These are phyloP conservation scores for Aspergillus sp. DNA, from an alignment of 2,329 filamentous ascomycete species.

Conservation along the genomic window DNA sequence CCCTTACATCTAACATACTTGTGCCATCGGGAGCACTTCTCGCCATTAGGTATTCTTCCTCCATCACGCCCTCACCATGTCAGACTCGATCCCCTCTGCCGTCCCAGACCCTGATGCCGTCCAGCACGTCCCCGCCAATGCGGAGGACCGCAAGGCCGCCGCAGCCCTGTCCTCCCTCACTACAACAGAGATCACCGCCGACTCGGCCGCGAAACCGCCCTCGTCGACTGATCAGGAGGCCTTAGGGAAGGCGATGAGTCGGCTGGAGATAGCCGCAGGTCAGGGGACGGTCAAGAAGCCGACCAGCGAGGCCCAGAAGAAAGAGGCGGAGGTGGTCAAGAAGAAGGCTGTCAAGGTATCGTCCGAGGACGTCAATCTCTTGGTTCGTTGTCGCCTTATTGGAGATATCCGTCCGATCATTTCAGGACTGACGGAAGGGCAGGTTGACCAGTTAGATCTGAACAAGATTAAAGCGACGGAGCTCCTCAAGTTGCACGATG, in stretches of 20 bases:
- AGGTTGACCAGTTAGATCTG: conserved; percentile 48
- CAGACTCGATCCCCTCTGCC: conserved; percentile 42
- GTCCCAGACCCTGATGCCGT: conserved; percentile 33
- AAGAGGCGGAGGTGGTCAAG: conserved; percentile 31
- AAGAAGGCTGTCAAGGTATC: conserved; percentile 47
- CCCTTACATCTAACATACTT: neutral
- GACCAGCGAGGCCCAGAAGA: conserved; percentile 25
- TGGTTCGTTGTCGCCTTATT: conserved; percentile 36
- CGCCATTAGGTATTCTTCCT: neutral
- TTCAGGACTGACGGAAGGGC: neutral
- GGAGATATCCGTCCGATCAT: neutral
- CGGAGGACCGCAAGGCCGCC: conserved; percentile 52
- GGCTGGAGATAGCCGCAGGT: conserved; percentile 45
- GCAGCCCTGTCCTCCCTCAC: conserved; percentile 50
- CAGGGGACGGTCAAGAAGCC: conserved; percentile 20
- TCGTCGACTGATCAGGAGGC: conserved; percentile 47
- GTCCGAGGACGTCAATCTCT: conserved; percentile 45
- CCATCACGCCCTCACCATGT: neutral
- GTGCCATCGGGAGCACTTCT: too few relatives aligned
- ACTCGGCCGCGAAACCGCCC: conserved; percentile 31
- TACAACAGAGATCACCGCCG: conserved; percentile 38
- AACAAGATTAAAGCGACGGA: conserved; percentile 48
- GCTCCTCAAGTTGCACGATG: conserved; percentile 46
- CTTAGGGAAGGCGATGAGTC: conserved; percentile 49
- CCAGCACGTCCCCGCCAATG: conserved; percentile 39